These are phyloP conservation scores for Pythium brachiatum DNA, from an alignment of 352 stramenopile species.

Conservation along the genomic window DNA sequence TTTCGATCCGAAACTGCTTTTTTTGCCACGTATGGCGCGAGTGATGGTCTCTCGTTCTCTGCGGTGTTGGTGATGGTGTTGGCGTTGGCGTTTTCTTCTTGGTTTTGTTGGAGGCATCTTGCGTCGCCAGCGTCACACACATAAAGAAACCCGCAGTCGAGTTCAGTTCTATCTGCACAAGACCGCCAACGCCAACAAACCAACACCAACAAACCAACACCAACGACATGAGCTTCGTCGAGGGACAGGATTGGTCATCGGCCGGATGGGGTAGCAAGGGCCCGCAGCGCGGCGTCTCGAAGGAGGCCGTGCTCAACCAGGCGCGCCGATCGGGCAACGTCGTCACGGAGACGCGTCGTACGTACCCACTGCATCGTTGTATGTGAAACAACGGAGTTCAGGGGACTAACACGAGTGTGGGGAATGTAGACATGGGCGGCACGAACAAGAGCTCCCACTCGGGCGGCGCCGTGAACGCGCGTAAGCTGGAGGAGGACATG, in stretches of 20 bases:
- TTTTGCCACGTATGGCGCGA: conserved; percentile 19
- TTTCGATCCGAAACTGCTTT: conserved; percentile 6
- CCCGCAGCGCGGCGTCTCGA: conserved; percentile 50
- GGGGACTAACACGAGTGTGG: neutral
- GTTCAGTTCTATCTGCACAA: neutral
- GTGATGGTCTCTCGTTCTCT: conserved; percentile 21
- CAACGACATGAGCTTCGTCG: conserved; percentile 47
- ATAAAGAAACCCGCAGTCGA: conserved; percentile 7
- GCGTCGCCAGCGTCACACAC: conserved; percentile 10
- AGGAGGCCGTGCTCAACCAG: conserved; percentile 69
- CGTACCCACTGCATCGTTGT: conserved; percentile 12
- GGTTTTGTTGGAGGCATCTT: neutral
- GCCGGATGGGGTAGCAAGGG: conserved; percentile 76
- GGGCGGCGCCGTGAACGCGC: conserved; percentile 74
- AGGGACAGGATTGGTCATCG: conserved; percentile 77
- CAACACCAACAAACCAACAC: conserved; percentile 8
- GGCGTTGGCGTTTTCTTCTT: neutral
- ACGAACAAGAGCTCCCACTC: conserved; percentile 88
- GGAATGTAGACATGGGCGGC: conserved; percentile 48
- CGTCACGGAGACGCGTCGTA: conserved; percentile 73
- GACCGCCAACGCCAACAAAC: neutral
- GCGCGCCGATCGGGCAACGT: conserved; percentile 71
- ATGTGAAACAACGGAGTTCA: neutral
- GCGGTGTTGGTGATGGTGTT: conserved; percentile 15
- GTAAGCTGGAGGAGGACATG: conserved; percentile 90